Conservation (phyloP, 352 stramenopile genomes). For the Globisporangium heterothallicum region DNA sequence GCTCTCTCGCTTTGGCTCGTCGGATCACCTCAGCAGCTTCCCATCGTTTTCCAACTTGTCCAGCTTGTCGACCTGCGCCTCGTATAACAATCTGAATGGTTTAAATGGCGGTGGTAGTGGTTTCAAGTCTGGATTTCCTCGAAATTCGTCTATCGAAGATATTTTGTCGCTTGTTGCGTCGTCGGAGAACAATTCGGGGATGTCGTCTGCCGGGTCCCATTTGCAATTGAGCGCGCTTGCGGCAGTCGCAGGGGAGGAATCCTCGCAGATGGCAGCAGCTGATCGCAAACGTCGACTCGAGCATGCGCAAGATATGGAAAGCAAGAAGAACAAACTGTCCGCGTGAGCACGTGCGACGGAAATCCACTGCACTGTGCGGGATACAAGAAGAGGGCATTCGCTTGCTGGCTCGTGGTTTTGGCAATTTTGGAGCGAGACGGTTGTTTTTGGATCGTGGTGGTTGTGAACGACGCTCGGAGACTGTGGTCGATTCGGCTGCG, state of each 20-base stretch:
- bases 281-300: slow-evolving; percentile 63
- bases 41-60: slow-evolving; percentile 75
- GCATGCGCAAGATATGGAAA: slow-evolving; percentile 21
- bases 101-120: slow-evolving; percentile 12
- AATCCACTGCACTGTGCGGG: background rate
- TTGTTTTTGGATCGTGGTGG: no score
- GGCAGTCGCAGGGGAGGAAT: slow-evolving; percentile 60
- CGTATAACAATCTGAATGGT: slow-evolving; percentile 52
- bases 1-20: slow-evolving; percentile 61
- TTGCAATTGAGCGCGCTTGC: slow-evolving; percentile 65
- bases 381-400: no score
- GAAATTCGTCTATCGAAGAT: slow-evolving; percentile 85
- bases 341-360: slow-evolving; percentile 31
- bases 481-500: no score
- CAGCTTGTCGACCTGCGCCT: slow-evolving; percentile 53
- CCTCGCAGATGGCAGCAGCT: slow-evolving; percentile 33
- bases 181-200: slow-evolving; percentile 51
- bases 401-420: no score
- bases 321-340: slow-evolving; percentile 58
- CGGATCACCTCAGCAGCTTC: slow-evolving; percentile 67
- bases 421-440: no score
- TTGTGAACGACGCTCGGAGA: no score
- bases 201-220: slow-evolving; percentile 46
- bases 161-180: slow-evolving; percentile 82
- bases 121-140: slow-evolving; percentile 55